Conservation (phyloP, 2,329 filamentous ascomycete genomes). For the Aspergillus sp. region DNA sequence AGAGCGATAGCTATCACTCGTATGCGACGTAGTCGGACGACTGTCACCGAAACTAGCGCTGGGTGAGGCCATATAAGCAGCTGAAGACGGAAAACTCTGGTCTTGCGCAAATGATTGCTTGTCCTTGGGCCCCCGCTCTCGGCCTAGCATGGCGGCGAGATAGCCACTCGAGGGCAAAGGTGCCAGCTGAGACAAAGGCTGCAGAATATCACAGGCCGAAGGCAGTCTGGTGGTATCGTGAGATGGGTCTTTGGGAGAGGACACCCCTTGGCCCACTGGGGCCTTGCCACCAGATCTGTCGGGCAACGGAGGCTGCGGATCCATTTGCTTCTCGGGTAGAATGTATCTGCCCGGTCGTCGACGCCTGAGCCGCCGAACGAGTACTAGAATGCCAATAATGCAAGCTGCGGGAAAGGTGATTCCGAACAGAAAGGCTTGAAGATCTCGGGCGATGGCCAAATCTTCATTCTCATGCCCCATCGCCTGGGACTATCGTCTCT, state of each 20-base stretch:
- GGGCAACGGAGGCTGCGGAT: constrained; percentile 10
- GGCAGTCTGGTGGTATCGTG: constrained; percentile 12
- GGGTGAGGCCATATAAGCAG: neutral
- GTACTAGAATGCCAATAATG: constrained; percentile 17
- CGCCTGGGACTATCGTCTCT: constrained; percentile 11
- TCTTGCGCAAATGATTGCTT: constrained; percentile 8
- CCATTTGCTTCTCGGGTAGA: constrained; percentile 19
- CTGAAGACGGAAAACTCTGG: neutral
- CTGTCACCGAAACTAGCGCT: neutral
- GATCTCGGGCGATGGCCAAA: constrained; percentile 9
- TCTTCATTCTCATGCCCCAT: constrained; percentile 17
- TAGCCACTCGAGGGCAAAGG: constrained; percentile 26
- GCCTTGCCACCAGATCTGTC: constrained; percentile 19
- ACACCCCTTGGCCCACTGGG: constrained; percentile 9
- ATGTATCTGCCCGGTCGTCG: constrained; percentile 13
- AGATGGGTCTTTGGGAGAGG: constrained; percentile 6
- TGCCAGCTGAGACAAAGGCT: constrained; percentile 22
- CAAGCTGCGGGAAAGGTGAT: constrained; percentile 15
- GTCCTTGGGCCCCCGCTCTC: constrained; percentile 11
- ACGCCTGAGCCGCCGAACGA: constrained; percentile 20
- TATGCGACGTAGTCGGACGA: constrained; percentile 7
- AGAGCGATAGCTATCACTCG: constrained; percentile 3
- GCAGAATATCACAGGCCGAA: constrained; percentile 26
- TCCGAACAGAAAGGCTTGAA: constrained; percentile 14
- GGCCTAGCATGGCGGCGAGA: constrained; percentile 18